These are phyloP conservation scores for Macadamia integrifolia DNA, from an alignment of 164 flowering plant species.

Conservation along the genomic window DNA sequence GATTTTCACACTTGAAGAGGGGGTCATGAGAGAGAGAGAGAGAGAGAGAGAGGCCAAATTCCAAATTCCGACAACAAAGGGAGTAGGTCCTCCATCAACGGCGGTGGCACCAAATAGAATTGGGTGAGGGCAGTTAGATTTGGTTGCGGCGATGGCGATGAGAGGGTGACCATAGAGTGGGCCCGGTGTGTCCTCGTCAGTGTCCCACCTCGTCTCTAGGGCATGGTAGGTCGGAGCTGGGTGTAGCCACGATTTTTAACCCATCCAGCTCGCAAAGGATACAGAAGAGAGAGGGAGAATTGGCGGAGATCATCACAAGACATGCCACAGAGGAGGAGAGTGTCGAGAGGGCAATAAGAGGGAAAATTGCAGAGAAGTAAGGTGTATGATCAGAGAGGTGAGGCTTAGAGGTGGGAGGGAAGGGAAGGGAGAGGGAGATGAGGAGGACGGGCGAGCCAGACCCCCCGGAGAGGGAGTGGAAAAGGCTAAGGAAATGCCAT, in stretches of 20 bases:
- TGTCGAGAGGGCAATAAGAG: no score
- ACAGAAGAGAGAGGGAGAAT: not conserved
- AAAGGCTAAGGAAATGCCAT: no score
- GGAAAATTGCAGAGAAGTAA: no score
- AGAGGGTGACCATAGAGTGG: conserved; percentile 88
- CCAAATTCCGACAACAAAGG: conserved; percentile 78
- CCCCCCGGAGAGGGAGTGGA: no score
- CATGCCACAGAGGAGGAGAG: no score
- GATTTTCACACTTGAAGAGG: no score
- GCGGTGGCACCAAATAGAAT: conserved; percentile 97
- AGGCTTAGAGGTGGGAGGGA: no score
- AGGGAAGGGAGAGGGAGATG: no score
- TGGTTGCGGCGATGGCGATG: conserved; percentile 85
- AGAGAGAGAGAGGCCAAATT: no score
- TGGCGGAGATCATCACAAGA: not conserved
- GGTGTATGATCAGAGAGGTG: no score
- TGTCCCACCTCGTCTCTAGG: conserved; percentile 70
- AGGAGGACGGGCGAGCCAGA: no score
- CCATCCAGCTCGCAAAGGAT: conserved; percentile 7
- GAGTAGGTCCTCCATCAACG: conserved; percentile 70
- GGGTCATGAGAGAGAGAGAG: no score
- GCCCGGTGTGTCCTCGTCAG: conserved; percentile 92
- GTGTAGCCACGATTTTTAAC: conserved; percentile 66
- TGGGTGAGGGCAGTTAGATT: conserved; percentile 79
- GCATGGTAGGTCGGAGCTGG: conserved; percentile 83